Conservation (phyloP, 116 monocot genomes). For the Posidonia oceanica region DNA sequence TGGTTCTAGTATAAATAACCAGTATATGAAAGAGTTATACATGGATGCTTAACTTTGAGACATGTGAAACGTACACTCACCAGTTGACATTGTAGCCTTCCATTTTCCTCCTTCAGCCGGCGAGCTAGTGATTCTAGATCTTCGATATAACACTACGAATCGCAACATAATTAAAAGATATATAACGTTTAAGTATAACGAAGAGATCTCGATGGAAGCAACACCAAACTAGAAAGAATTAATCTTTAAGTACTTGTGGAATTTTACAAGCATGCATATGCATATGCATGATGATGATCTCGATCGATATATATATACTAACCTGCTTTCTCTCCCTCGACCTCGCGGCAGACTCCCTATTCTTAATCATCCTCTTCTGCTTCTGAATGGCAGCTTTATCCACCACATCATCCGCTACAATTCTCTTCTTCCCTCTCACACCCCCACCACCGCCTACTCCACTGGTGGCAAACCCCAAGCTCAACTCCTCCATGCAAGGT, state of each 20-base stretch:
- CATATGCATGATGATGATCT: no score
- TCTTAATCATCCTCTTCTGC: constrained; percentile 89
- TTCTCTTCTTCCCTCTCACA: constrained; percentile 27
- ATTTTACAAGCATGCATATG: no score
- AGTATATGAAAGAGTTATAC: no score
- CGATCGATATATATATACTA: not conserved
- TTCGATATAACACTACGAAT: constrained; percentile 31
- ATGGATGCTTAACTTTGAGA: no score
- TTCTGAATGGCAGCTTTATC: constrained; percentile 56
- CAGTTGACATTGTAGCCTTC: constrained; percentile 21
- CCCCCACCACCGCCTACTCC: constrained; percentile 8
- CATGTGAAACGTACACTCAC: constrained; percentile 7
- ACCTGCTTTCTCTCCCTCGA: constrained; percentile 87
- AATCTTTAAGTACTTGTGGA: no score
- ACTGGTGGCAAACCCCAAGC: no score
- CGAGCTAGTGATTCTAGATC: constrained; percentile 38
- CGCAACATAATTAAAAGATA: no score
- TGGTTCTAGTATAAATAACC: no score
- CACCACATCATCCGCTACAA: constrained; percentile 19
- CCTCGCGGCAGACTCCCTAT: constrained; percentile 78
- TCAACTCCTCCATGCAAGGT: no score
- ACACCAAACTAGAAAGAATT: no score
- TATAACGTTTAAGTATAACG: no score
- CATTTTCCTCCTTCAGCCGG: constrained; percentile 47
- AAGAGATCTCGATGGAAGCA: no score